Evolutionary conservation across 2,329 filamentous ascomycete species (phyloP).

Genomic region (Juglanconis oblonga): DNA sequence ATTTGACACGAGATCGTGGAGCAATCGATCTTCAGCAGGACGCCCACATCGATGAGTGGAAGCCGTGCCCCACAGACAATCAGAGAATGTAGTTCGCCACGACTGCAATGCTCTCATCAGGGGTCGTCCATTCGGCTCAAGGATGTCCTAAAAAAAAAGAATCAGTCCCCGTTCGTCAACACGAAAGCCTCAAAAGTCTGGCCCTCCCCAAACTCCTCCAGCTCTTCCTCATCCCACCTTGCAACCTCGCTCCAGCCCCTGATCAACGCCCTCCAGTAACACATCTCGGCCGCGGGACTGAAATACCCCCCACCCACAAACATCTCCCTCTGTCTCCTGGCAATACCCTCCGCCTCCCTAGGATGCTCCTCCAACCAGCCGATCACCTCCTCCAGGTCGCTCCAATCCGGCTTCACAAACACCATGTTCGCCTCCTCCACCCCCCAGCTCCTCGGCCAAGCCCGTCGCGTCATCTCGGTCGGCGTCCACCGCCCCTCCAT

Average conservation of each 20-base stretch:
- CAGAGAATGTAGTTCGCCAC: too few relatives aligned
- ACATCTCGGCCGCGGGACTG: conserved; percentile 48
- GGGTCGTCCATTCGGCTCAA: too few relatives aligned
- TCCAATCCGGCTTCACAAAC: conserved; percentile 51
- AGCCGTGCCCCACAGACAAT: too few relatives aligned
- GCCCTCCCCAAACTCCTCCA: conserved; percentile 29
- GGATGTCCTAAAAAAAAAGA: too few relatives aligned
- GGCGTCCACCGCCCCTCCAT: conserved; percentile 16
- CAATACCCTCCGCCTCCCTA: conserved; percentile 43
- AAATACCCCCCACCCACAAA: conserved; percentile 44
- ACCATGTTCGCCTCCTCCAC: conserved; percentile 42
- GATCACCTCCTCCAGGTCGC: conserved; percentile 45
- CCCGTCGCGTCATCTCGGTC: conserved; percentile 22
- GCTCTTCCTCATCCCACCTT: conserved; percentile 31
- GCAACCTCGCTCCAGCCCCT: conserved; percentile 45
- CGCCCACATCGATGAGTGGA: too few relatives aligned
- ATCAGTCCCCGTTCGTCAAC: conserved; percentile 26
- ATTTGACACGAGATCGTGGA: too few relatives aligned
- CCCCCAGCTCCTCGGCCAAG: conserved; percentile 38
- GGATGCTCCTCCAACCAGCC: conserved; percentile 43
- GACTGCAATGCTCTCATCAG: too few relatives aligned
- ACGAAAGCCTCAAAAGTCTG: conserved; percentile 40
- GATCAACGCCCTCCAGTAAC: conserved; percentile 51
- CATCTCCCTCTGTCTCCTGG: conserved; percentile 41
- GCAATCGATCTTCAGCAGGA: too few relatives aligned